These are phyloP conservation scores for Rhizopogon vesiculosus DNA, from an alignment of 768 basidiomycete species.

Conservation along the genomic window DNA sequence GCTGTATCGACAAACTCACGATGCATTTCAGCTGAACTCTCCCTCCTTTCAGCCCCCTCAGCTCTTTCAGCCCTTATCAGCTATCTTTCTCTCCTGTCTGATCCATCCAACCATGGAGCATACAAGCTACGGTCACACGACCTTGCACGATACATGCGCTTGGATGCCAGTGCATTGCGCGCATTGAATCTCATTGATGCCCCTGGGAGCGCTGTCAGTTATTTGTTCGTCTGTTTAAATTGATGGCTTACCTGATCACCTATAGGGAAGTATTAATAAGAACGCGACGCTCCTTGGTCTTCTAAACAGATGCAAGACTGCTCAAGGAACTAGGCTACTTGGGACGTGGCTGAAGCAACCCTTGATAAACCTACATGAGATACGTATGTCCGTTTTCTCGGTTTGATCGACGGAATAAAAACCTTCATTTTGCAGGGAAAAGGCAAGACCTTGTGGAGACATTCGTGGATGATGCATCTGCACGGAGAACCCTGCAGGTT, in stretches of 20 bases:
- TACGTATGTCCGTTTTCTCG: constrained; percentile 44
- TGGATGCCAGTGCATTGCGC: constrained; percentile 91
- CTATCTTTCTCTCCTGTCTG: constrained; percentile 77
- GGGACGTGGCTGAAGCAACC: constrained; percentile 96
- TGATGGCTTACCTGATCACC: constrained; percentile 1
- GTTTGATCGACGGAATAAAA: neutral
- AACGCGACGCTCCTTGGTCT: constrained; percentile 87
- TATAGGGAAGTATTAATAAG: constrained; percentile 58
- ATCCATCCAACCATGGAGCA: constrained; percentile 72
- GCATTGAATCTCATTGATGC: constrained; percentile 84
- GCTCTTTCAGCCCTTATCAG: constrained; percentile 77
- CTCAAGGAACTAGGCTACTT: constrained; percentile 85
- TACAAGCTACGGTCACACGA: constrained; percentile 86
- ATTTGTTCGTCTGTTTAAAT: neutral
- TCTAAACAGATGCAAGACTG: constrained; percentile 93
- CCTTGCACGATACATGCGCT: constrained; percentile 89
- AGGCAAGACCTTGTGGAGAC: constrained; percentile 85
- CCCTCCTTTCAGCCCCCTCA: constrained; percentile 71
- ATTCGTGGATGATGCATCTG: constrained; percentile 74
- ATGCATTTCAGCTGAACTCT: constrained; percentile 60
- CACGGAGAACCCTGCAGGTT: constrained; percentile 72
- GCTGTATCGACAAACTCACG: neutral
- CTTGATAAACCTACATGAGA: constrained; percentile 88
- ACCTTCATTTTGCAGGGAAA: constrained; percentile 46
- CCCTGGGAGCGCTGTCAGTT: constrained; percentile 31